phyloP scores from a whole-genome alignment of 345 rosid genomes.

The Anacardium occidentale region DNA sequence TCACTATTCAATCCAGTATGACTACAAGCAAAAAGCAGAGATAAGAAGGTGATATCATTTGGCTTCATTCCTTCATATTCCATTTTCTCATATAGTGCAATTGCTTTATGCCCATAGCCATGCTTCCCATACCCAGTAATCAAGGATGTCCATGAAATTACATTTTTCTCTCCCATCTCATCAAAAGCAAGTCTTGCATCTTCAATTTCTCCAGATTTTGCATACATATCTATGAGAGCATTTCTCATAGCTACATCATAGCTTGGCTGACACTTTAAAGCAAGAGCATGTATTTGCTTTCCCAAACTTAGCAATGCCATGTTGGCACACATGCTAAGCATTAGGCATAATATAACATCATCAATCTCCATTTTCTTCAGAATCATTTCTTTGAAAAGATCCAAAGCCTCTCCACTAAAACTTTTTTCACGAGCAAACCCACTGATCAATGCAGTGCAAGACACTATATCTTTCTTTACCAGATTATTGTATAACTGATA shows the following conservation, averaged over 20 bases:
- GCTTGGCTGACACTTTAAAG: slow-evolving; percentile 43
- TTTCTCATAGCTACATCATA: slow-evolving; percentile 53
- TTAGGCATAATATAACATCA: slow-evolving; percentile 48
- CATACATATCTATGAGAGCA: slow-evolving; percentile 74
- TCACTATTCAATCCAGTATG: slow-evolving; percentile 53
- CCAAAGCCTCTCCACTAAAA: slow-evolving; percentile 36
- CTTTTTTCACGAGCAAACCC: slow-evolving; percentile 42
- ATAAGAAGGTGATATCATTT: slow-evolving; percentile 59
- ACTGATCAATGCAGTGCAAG: slow-evolving; percentile 63
- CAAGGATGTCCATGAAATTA: slow-evolving; percentile 71
- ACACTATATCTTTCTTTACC: slow-evolving; percentile 48
- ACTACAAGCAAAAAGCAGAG: slow-evolving; percentile 69
- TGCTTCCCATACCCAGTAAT: slow-evolving; percentile 68
- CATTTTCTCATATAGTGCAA: slow-evolving; percentile 57
- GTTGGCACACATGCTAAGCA: slow-evolving; percentile 63
- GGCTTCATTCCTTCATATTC: slow-evolving; percentile 53
- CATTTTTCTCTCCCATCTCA: slow-evolving; percentile 56
- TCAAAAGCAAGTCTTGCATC: slow-evolving; percentile 52
- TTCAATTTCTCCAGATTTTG: slow-evolving; percentile 64
- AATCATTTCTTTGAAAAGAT: slow-evolving; percentile 53
- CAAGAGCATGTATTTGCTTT: slow-evolving; percentile 63
- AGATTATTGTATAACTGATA: slow-evolving; percentile 31
- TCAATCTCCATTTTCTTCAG: slow-evolving; percentile 47
- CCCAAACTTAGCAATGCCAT: slow-evolving; percentile 48
- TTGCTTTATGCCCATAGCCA: slow-evolving; percentile 54